Evolutionary conservation across 352 stramenopile species (phyloP).

Genomic region (Aphanomyces astaci): DNA sequence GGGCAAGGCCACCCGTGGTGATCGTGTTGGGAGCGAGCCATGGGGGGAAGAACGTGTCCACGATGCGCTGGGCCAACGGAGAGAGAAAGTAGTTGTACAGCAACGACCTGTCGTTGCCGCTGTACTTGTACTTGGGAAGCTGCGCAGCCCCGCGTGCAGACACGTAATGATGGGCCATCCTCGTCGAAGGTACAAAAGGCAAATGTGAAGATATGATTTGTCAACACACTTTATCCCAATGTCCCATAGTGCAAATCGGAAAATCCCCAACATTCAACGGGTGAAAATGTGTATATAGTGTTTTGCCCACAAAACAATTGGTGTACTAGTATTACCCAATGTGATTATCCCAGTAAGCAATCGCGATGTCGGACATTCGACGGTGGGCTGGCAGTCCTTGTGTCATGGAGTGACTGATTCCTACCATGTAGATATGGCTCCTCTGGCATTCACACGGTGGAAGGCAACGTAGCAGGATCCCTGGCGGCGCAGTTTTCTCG

Average conservation of each 20-base stretch:
- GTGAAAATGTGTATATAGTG: background rate
- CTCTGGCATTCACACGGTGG: constrained; percentile 92
- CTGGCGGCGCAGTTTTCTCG: constrained; percentile 87
- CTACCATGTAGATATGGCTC: constrained; percentile 48
- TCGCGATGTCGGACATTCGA: constrained; percentile 1
- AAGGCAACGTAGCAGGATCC: constrained; percentile 91
- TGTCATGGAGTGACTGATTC: background rate
- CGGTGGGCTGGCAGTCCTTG: background rate
- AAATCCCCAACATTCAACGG: background rate
- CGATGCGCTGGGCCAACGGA: constrained; percentile 60
- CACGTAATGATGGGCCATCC: constrained; percentile 35
- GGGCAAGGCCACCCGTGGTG: constrained; percentile 61
- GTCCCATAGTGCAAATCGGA: background rate
- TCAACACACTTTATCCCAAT: constrained; percentile 3
- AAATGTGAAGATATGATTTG: background rate
- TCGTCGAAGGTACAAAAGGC: background rate
- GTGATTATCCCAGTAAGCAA: background rate
- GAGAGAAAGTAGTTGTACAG: constrained; percentile 81
- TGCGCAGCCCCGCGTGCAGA: constrained; percentile 56
- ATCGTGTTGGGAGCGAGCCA: constrained; percentile 74
- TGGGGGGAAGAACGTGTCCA: constrained; percentile 62
- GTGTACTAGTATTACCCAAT: background rate
- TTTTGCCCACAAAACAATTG: background rate
- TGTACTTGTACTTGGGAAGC: constrained; percentile 79
- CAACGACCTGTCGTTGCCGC: constrained; percentile 68